Evolutionary conservation across 2,329 filamentous ascomycete species (phyloP).

Genomic region (Neodidymelliopsis sp.): DNA sequence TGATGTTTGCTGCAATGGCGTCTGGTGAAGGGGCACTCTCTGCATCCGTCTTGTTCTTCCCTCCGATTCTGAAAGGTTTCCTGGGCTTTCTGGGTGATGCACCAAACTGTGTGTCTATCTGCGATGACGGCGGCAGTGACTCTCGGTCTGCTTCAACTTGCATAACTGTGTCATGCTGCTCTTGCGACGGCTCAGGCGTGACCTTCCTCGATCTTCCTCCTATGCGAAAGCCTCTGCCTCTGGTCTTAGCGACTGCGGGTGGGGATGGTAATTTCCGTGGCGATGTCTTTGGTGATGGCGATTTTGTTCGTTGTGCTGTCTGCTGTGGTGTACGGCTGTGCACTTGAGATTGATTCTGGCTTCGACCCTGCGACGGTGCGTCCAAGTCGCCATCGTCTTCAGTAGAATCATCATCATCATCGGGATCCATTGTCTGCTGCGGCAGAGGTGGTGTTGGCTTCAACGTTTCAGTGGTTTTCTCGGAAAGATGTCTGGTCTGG

Average conservation of each 20-base stretch:
- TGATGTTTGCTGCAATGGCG: conserved; percentile 1
- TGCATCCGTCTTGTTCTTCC: conserved; percentile 28
- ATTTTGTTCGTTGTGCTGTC: conserved; percentile 1
- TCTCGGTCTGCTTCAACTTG: neutral
- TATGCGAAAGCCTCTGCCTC: conserved; percentile 37
- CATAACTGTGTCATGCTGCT: neutral
- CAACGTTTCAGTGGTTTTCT: neutral
- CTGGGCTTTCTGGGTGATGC: conserved; percentile 23
- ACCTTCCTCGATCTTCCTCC: conserved; percentile 34
- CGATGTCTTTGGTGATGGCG: conserved; percentile 12
- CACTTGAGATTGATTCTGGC: conserved; percentile 10
- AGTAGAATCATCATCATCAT: conserved; percentile 30
- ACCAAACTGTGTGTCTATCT: conserved; percentile 5
- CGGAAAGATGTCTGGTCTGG: conserved; percentile 20
- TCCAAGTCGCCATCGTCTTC: conserved; percentile 54
- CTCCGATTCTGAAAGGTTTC: conserved; percentile 44
- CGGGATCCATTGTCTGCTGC: neutral
- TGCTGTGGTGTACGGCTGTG: neutral
- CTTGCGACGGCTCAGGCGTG: conserved; percentile 2
- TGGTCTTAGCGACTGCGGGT: conserved; percentile 21
- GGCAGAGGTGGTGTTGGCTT: neutral
- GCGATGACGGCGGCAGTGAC: conserved; percentile 10
- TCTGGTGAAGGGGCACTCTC: conserved; percentile 14
- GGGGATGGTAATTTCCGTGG: conserved; percentile 4
- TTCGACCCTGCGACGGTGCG: conserved; percentile 32